These are phyloP conservation scores for Quercus lobata DNA, from an alignment of 331 rosid species.

Conservation along the genomic window DNA sequence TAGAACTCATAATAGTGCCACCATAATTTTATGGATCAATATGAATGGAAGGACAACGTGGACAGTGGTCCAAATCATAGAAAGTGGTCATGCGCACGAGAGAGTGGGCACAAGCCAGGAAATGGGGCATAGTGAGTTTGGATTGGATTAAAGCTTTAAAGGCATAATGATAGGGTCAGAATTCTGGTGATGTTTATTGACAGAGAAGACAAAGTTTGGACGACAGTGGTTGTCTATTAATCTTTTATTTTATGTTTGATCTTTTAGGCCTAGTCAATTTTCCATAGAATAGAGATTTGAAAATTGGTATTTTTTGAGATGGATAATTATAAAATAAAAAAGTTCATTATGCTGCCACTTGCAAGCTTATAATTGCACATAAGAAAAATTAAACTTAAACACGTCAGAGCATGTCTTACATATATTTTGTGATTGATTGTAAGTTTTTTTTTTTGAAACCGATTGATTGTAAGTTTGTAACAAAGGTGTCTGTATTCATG, in stretches of 20 bases:
- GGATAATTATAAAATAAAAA: no score
- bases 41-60: neutral
- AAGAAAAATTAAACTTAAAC: neutral
- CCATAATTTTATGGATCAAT: neutral
- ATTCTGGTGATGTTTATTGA: neutral
- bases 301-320: no score
- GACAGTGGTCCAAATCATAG: neutral
- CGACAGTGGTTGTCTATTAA: neutral
- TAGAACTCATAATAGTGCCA: no score
- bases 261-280: no score
- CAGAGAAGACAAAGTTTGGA: neutral
- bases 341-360: no score
- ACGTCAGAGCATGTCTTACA: neutral
- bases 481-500: neutral
- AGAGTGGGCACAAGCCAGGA: neutral
- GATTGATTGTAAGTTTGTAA: no score
- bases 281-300: no score
- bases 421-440: neutral
- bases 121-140: neutral
- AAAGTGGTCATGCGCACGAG: conserved; percentile 15
- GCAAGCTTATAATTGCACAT: neutral
- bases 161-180: neutral
- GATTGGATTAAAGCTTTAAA: neutral
- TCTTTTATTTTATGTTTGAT: neutral
- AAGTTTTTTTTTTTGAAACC: no score